Percentiles rank a stretch among this genome's conserved stretches.
Evolutionary conservation across 768 basidiomycete genomes (phyloP).

Genomic region (Fomitopsis pulvina): DNA sequence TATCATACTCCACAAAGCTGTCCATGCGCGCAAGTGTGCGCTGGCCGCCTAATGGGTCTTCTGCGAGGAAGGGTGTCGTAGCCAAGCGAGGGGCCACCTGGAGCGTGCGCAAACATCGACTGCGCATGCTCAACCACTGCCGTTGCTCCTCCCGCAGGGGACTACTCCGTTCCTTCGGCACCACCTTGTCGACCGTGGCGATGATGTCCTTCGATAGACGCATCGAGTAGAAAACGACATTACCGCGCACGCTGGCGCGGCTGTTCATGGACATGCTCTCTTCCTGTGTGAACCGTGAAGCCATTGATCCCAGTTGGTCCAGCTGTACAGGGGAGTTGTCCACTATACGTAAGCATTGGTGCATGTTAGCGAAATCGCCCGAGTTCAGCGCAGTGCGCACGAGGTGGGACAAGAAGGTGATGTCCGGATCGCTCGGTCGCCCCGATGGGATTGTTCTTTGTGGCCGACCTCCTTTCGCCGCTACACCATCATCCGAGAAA

Average conservation of each 20-base stretch:
- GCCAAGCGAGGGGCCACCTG: not conserved
- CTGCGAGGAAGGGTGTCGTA: slow-evolving; percentile 15
- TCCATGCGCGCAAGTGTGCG: slow-evolving; percentile 22
- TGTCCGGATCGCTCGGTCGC: slow-evolving; percentile 37
- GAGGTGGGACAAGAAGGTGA: slow-evolving; percentile 50
- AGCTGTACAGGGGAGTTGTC: no score
- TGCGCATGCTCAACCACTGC: slow-evolving; percentile 14
- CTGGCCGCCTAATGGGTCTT: slow-evolving; percentile 21
- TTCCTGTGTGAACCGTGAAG: no score
- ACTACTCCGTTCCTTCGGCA: slow-evolving; percentile 22
- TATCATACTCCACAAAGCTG: slow-evolving; percentile 18
- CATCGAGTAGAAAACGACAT: slow-evolving; percentile 1
- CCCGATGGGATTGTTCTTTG: slow-evolving; percentile 29
- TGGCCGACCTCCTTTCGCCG: slow-evolving; percentile 1
- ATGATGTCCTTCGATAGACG: slow-evolving; percentile 33
- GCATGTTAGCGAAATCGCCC: slow-evolving; percentile 41
- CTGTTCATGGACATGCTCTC: not conserved
- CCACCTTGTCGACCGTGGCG: slow-evolving; percentile 43
- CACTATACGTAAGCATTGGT: slow-evolving; percentile 57
- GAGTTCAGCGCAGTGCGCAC: slow-evolving; percentile 52
- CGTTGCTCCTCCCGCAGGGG: slow-evolving; percentile 10
- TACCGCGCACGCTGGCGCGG: not conserved
- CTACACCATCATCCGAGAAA: slow-evolving; percentile 12
- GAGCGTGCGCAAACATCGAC: slow-evolving; percentile 3
- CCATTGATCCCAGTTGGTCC: no score